These are phyloP conservation scores for Stentor coeruleus DNA, from an alignment of 73 alveolate species.

Conservation along the genomic window DNA sequence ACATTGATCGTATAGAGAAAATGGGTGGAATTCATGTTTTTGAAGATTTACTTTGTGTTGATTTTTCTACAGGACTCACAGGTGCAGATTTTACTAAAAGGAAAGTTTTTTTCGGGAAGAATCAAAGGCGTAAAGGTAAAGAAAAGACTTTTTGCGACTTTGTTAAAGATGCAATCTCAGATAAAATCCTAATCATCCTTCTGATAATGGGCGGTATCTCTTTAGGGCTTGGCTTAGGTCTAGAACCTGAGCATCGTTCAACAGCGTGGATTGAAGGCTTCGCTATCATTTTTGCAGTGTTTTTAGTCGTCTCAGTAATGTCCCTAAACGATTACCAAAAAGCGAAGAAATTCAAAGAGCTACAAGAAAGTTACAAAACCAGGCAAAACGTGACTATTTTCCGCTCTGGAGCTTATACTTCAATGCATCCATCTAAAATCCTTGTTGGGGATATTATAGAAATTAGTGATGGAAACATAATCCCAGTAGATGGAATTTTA, in stretches of 20 bases:
- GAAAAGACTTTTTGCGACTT: background rate
- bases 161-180: background rate
- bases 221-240: background rate
- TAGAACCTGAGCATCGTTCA: constrained; percentile 7
- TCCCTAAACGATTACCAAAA: constrained; percentile 36
- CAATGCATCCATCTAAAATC: constrained; percentile 46
- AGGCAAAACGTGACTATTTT: constrained; percentile 44
- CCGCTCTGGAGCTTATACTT: constrained; percentile 51
- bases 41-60: no score
- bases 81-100: background rate
- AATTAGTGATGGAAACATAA: constrained; percentile 73
- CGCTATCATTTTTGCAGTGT: constrained; percentile 61
- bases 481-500: constrained; percentile 81
- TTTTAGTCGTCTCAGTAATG: constrained; percentile 55
- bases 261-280: constrained; percentile 67
- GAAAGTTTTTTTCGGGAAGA: background rate
- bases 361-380: background rate
- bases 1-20: no score
- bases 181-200: background rate
- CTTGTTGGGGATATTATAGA: constrained; percentile 83
- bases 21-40: no score
- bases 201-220: background rate
- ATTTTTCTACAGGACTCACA: no score
- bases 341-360: background rate
- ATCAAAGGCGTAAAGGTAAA: background rate